Percentiles rank a stretch among this genome's conserved stretches.
These are phyloP conservation scores for Claviceps humidiphila DNA, from an alignment of 2,329 filamentous ascomycete species.

Conservation along the genomic window DNA sequence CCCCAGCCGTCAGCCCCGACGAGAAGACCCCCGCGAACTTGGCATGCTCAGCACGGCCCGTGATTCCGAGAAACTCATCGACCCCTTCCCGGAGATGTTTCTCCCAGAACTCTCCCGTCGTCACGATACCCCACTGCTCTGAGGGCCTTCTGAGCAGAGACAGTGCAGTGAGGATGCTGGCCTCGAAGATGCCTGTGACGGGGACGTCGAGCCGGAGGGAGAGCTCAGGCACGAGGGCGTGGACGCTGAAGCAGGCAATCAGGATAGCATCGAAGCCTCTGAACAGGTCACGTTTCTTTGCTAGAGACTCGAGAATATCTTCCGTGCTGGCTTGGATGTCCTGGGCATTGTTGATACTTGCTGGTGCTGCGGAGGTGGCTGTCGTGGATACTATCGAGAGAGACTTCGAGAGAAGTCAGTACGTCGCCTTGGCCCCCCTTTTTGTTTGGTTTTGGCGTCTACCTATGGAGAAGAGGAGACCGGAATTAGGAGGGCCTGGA, in stretches of 20 bases:
- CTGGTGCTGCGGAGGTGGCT: slow-evolving; percentile 44
- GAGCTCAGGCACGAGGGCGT: slow-evolving; percentile 58
- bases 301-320: slow-evolving; percentile 45
- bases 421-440: neutral
- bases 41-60: slow-evolving; percentile 16
- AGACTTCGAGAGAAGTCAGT: slow-evolving; percentile 19
- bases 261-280: slow-evolving; percentile 58
- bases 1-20: slow-evolving; percentile 65
- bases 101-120: slow-evolving; percentile 78
- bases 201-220: slow-evolving; percentile 13
- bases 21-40: slow-evolving; percentile 71
- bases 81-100: slow-evolving; percentile 55
- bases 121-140: slow-evolving; percentile 71
- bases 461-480: no score
- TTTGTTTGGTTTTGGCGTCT: no score
- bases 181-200: slow-evolving; percentile 68
- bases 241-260: slow-evolving; percentile 78
- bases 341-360: slow-evolving; percentile 64
- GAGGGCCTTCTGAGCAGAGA: slow-evolving; percentile 25
- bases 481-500: no score
- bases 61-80: slow-evolving; percentile 43
- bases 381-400: slow-evolving; percentile 51
- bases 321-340: slow-evolving; percentile 53
- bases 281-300: slow-evolving; percentile 22
- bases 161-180: slow-evolving; percentile 54